A percentile compares a stretch with the other conserved stretches of the same genome.
These are phyloP conservation scores for Lentinula guzmanii DNA, from an alignment of 768 basidiomycete species.

Conservation along the genomic window DNA sequence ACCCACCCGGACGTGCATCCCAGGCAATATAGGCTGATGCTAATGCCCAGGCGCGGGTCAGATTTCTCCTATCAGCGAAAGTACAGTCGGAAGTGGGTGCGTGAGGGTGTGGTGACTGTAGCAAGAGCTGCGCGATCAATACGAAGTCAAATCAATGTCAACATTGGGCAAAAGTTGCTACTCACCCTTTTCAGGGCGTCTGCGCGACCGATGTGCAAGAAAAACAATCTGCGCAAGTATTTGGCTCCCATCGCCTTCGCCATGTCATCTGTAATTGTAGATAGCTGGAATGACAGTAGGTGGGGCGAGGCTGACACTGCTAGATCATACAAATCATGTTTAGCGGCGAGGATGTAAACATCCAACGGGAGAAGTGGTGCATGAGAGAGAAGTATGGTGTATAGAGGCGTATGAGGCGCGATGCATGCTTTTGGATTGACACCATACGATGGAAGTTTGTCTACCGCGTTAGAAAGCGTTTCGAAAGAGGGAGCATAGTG, in stretches of 20 bases:
- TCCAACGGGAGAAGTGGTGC: conserved; percentile 67
- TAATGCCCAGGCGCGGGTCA: conserved; percentile 77
- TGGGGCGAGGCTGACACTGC: conserved; percentile 73
- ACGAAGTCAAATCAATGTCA: not conserved
- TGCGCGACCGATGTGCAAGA: conserved; percentile 75
- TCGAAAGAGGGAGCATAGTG: conserved; percentile 69
- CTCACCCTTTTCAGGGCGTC: conserved; percentile 69
- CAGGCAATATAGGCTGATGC: conserved; percentile 80
- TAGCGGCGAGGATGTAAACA: conserved; percentile 66
- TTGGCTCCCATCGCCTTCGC: conserved; percentile 65
- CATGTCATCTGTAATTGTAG: conserved; percentile 64
- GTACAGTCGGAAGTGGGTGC: conserved; percentile 62
- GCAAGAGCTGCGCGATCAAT: conserved; percentile 30
- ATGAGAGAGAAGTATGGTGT: conserved; percentile 54
- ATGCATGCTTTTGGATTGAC: conserved; percentile 43
- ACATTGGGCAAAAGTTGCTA: not conserved
- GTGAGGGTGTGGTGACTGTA: conserved; percentile 71
- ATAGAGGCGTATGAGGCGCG: conserved; percentile 46
- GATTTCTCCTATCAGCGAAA: conserved; percentile 69
- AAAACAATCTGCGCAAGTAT: conserved; percentile 78
- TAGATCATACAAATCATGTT: conserved; percentile 61
- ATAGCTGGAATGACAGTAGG: conserved; percentile 64
- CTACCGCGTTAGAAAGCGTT: conserved; percentile 49
- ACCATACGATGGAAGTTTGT: conserved; percentile 55
- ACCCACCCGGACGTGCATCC: conserved; percentile 74